Conservation (phyloP, 768 basidiomycete species). For the Pholiota molesta region DNA sequence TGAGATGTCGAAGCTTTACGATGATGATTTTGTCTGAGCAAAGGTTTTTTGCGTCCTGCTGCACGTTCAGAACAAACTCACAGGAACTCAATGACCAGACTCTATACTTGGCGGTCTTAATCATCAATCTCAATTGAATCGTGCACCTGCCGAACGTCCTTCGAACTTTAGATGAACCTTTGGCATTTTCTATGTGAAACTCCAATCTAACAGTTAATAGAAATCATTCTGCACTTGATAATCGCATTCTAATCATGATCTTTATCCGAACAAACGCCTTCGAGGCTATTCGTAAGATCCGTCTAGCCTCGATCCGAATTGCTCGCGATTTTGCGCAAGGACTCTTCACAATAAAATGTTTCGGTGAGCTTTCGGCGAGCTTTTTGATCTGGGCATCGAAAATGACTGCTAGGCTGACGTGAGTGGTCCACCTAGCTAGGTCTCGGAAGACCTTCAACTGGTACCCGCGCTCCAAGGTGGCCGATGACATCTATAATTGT, state of each 20-base stretch:
- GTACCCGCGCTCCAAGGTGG: background rate
- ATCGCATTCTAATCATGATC: conserved; percentile 6
- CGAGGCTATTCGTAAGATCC: conserved; percentile 22
- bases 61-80: background rate
- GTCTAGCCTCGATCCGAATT: conserved; percentile 25
- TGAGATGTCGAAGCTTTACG: no score
- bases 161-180: background rate
- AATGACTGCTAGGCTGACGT: conserved; percentile 11
- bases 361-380: background rate
- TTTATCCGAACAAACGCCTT: conserved; percentile 17
- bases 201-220: background rate
- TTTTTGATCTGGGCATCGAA: background rate
- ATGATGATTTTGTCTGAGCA: no score
- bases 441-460: background rate
- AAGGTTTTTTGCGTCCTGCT: no score
- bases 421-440: background rate
- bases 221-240: background rate
- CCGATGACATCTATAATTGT: background rate
- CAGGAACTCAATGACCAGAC: background rate
- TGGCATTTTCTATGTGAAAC: conserved; percentile 3
- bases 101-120: background rate
- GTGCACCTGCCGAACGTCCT: background rate
- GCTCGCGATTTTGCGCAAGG: conserved; percentile 24
- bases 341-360: conserved; percentile 1
- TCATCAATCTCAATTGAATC: background rate